Conservation (phyloP, 495 filamentous ascomycete species). For the Penicillium herquei region DNA sequence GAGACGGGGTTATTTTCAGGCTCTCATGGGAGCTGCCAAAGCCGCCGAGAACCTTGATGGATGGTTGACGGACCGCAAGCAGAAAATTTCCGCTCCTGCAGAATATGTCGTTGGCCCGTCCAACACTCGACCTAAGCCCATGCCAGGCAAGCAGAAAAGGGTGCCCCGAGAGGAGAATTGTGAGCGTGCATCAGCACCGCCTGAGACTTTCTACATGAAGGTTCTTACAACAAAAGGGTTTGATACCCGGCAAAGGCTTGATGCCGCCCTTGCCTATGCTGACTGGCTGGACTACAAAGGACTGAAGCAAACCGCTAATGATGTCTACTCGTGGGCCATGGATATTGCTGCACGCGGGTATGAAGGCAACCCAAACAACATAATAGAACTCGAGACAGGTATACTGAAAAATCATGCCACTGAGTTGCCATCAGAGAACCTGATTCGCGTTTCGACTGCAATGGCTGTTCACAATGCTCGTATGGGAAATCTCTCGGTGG, state of each 20-base stretch:
- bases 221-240: constrained; percentile 77
- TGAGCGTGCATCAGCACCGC: constrained; percentile 57
- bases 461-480: constrained; percentile 74
- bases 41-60: constrained; percentile 79
- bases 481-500: constrained; percentile 55
- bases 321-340: constrained; percentile 70
- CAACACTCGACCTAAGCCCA: constrained; percentile 74
- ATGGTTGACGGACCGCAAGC: constrained; percentile 66
- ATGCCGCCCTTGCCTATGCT: constrained; percentile 77
- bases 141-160: constrained; percentile 55
- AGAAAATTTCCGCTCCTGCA: constrained; percentile 62
- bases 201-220: constrained; percentile 72
- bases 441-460: constrained; percentile 71
- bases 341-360: constrained; percentile 60
- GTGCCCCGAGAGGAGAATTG: constrained; percentile 72
- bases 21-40: constrained; percentile 70
- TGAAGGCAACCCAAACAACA: constrained; percentile 38
- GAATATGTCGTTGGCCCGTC: constrained; percentile 75
- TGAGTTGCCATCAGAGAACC: constrained; percentile 61
- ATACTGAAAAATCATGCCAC: constrained; percentile 54
- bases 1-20: constrained; percentile 78
- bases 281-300: constrained; percentile 80
- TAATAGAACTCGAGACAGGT: constrained; percentile 60
- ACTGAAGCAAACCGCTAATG: constrained; percentile 55
- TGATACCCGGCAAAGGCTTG: constrained; percentile 66